These are phyloP conservation scores for Candida freyschussii DNA, from an alignment of 1,139 yeast species.

Conservation along the genomic window DNA sequence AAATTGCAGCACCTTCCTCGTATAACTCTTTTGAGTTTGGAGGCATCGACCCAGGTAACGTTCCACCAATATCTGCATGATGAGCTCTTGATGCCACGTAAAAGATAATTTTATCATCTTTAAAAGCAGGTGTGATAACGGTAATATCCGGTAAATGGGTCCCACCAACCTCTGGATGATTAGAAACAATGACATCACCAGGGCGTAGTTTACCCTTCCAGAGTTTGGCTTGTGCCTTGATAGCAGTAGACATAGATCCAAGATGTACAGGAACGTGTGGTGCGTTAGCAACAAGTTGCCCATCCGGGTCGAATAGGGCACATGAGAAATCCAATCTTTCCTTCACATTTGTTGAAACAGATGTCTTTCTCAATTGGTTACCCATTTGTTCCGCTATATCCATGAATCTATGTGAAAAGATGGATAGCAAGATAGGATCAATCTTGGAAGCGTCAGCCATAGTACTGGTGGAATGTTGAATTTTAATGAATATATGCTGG, in stretches of 20 bases:
- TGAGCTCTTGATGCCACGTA: conserved; percentile 48
- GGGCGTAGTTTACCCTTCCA: conserved; percentile 58
- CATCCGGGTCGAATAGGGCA: conserved; percentile 71
- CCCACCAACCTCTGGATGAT: conserved; percentile 79
- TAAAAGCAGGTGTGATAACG: conserved; percentile 55
- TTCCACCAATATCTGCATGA: conserved; percentile 50
- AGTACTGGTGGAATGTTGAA: conserved; percentile 29
- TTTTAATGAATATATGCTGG: conserved; percentile 51
- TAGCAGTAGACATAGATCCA: conserved; percentile 88
- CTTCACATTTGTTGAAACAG: conserved; percentile 82
- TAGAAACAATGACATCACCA: conserved; percentile 74
- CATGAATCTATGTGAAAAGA: conserved; percentile 82
- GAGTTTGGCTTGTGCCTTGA: conserved; percentile 55
- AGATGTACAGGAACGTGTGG: conserved; percentile 86
- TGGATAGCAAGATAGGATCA: conserved; percentile 70
- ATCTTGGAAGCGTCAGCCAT: conserved; percentile 31
- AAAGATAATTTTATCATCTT: conserved; percentile 33
- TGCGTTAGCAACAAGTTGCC: conserved; percentile 79
- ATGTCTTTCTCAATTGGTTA: conserved; percentile 68
- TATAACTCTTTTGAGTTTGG: conserved; percentile 42
- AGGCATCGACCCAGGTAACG: conserved; percentile 44
- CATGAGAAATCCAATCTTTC: conserved; percentile 82
- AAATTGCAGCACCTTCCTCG: conserved; percentile 46
- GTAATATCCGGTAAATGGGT: conserved; percentile 81
- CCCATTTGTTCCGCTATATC: conserved; percentile 92